A percentile compares a stretch with the other conserved stretches of the same genome.
These are phyloP conservation scores for Fusarium xylarioides DNA, from an alignment of 2,329 filamentous ascomycete genomes.

Conservation along the genomic window DNA sequence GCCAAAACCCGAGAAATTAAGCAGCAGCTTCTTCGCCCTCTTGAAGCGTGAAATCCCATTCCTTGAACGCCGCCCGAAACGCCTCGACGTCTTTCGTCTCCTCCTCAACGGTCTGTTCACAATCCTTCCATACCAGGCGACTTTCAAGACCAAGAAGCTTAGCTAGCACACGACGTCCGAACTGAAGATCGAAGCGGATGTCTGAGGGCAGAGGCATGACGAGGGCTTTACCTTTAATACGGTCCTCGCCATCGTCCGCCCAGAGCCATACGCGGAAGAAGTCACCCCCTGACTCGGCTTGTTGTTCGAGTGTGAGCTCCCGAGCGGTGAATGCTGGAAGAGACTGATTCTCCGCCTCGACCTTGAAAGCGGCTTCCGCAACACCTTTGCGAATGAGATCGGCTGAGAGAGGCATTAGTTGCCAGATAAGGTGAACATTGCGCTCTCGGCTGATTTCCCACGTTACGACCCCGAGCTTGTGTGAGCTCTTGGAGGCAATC, in stretches of 20 bases:
- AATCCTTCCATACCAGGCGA: constrained; percentile 86
- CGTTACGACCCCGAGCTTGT: constrained; percentile 81
- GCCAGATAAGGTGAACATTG: constrained; percentile 93
- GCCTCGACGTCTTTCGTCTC: constrained; percentile 80
- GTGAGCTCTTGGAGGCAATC: constrained; percentile 65
- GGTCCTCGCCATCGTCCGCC: constrained; percentile 64
- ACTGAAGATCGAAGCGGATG: constrained; percentile 88
- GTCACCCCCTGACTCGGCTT: constrained; percentile 63
- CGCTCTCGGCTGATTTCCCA: constrained; percentile 88
- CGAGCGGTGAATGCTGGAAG: constrained; percentile 61
- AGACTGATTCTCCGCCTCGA: constrained; percentile 80
- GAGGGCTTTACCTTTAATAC: constrained; percentile 69
- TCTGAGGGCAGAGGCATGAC: constrained; percentile 77
- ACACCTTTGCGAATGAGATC: constrained; percentile 75
- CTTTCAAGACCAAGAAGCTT: constrained; percentile 85
- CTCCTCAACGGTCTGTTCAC: constrained; percentile 77
- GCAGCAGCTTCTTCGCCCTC: constrained; percentile 10
- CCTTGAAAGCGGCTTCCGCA: constrained; percentile 87
- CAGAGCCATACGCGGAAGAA: constrained; percentile 88
- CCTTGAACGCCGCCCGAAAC: constrained; percentile 84
- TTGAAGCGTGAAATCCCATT: constrained; percentile 80
- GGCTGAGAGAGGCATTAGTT: constrained; percentile 80
- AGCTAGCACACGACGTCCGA: constrained; percentile 85
- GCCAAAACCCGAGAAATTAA: constrained; percentile 13
- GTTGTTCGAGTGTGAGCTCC: constrained; percentile 60